Evolutionary conservation across 2,329 filamentous ascomycete species (phyloP).

Genomic region (Shiraia bambusicola): DNA sequence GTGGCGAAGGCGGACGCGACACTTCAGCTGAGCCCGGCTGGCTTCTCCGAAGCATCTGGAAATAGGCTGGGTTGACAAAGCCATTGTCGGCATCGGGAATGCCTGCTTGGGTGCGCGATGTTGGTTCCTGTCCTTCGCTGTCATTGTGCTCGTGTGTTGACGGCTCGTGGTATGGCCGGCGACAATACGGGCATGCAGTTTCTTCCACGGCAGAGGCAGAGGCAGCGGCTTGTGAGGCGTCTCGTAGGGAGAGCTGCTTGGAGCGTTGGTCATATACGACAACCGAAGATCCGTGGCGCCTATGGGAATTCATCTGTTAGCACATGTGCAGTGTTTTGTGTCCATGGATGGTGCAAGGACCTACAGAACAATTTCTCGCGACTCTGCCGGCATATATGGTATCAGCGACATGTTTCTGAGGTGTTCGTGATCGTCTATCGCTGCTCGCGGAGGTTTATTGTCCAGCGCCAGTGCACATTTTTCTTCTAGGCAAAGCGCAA

Average conservation of each 20-base stretch:
- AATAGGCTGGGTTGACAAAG: slow-evolving; percentile 91
- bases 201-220: slow-evolving; percentile 60
- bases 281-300: slow-evolving; percentile 88
- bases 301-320: slow-evolving; percentile 42
- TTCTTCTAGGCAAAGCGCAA: slow-evolving; percentile 5
- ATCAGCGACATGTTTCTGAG: slow-evolving; percentile 65
- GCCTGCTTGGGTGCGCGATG: slow-evolving; percentile 19
- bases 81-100: slow-evolving; percentile 53
- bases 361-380: slow-evolving; percentile 78
- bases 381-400: slow-evolving; percentile 71
- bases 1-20: slow-evolving; percentile 52
- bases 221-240: slow-evolving; percentile 53
- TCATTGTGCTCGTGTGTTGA: slow-evolving; percentile 35
- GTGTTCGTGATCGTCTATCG: slow-evolving; percentile 37
- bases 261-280: slow-evolving; percentile 88
- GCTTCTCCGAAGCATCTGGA: slow-evolving; percentile 79
- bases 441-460: slow-evolving; percentile 2
- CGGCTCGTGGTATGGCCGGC: slow-evolving; percentile 64
- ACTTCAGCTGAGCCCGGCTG: slow-evolving; percentile 53
- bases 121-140: slow-evolving; percentile 34
- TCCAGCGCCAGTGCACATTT: slow-evolving; percentile 5
- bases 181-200: slow-evolving; percentile 85
- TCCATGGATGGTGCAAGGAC: slow-evolving; percentile 39
- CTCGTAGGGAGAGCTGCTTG: slow-evolving; percentile 79
- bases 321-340: not conserved